Conservation (phyloP, 164 flowering plant genomes). For the Umbellularia californica region DNA sequence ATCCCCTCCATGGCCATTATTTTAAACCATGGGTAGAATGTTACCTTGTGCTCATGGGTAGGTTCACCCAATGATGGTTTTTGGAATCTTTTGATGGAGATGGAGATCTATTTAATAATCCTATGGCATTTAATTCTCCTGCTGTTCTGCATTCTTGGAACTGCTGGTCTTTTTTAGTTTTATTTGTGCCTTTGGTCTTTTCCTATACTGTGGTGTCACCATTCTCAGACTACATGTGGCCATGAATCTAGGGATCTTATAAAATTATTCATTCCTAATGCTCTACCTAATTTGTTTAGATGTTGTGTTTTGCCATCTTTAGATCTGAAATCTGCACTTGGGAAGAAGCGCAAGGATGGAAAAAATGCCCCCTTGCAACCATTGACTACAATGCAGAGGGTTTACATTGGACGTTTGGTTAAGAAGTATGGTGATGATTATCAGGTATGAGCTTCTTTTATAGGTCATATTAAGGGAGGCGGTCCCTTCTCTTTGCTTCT, state of each 20-base stretch:
- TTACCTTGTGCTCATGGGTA: no score
- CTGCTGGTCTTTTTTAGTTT: no score
- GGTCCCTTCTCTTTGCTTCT: background rate
- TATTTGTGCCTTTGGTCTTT: background rate
- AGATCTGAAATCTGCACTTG: constrained; percentile 84
- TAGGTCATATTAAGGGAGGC: background rate
- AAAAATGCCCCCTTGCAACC: constrained; percentile 59
- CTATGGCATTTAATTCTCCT: no score
- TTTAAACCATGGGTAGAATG: no score
- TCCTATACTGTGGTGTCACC: background rate
- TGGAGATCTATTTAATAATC: no score
- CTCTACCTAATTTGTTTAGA: background rate
- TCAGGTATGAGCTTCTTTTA: constrained; percentile 36
- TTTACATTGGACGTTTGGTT: constrained; percentile 49
- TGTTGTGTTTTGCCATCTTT: background rate
- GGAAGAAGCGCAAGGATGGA: constrained; percentile 88
- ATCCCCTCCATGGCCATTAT: no score
- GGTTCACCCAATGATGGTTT: no score
- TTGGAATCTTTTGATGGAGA: no score
- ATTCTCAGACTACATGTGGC: background rate
- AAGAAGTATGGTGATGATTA: constrained; percentile 82
- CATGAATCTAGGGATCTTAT: background rate
- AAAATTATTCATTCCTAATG: background rate
- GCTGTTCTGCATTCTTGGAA: no score
- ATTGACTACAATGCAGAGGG: constrained; percentile 66